Conservation (phyloP, 495 filamentous ascomycete genomes). For the Talaromyces trachyspermus region DNA sequence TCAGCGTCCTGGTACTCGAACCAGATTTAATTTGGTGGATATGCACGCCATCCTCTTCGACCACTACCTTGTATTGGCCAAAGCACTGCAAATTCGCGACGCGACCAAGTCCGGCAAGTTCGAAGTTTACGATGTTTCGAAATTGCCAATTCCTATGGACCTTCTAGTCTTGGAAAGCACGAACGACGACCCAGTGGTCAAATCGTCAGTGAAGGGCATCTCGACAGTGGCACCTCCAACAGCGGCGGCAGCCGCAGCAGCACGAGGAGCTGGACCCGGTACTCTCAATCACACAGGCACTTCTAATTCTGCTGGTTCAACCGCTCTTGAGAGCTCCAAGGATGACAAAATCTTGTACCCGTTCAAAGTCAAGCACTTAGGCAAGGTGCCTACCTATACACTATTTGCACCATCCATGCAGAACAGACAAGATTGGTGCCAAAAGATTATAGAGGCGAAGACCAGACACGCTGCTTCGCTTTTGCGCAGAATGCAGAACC, state of each 20-base stretch:
- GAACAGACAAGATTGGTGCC: conserved; percentile 81
- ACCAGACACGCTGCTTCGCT: conserved; percentile 82
- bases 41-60: conserved; percentile 91
- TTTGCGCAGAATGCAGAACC: conserved; percentile 91
- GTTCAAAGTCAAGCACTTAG: conserved; percentile 95
- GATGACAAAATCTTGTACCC: conserved; percentile 86
- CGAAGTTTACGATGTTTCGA: conserved; percentile 91
- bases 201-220: conserved; percentile 71
- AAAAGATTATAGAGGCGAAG: conserved; percentile 90
- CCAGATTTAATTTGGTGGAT: conserved; percentile 83
- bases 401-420: conserved; percentile 71
- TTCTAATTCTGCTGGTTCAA: conserved; percentile 38
- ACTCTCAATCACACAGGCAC: conserved; percentile 60
- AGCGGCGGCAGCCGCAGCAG: conserved; percentile 27
- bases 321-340: conserved; percentile 44
- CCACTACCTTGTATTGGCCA: conserved; percentile 91
- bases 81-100: conserved; percentile 63
- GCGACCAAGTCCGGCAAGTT: conserved; percentile 56
- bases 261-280: conserved; percentile 43
- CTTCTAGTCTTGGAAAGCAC: conserved; percentile 84
- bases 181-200: conserved; percentile 83
- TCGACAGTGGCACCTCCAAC: conserved; percentile 47
- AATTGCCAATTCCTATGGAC: conserved; percentile 95
- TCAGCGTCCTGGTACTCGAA: conserved; percentile 71
- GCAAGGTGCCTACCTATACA: conserved; percentile 71